Evolutionary conservation across 805 yeast genomes (phyloP), one percentile per base, ranked within the genome.

Genomic region (Priceomyces carsonii): DNA sequence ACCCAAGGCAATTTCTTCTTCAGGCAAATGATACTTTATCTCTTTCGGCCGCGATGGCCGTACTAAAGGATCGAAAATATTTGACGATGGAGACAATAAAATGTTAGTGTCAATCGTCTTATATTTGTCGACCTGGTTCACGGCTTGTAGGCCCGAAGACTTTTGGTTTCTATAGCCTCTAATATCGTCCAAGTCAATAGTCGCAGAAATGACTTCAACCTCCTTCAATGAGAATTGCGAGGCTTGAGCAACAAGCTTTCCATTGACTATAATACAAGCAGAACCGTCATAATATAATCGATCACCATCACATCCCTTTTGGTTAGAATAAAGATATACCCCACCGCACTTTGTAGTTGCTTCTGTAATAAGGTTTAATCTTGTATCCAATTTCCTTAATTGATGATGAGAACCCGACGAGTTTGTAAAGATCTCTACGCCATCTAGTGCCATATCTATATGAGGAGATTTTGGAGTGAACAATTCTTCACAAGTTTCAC

Each of bases 351-450:
- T 89, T 35, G 87, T 77, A 2, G 98, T 90, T 1, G 99, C 98
- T 55, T 87, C 96, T 10, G 80, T 77, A 48, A 93, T 93, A 53
- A 93, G 71, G 38, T 83, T 77, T 67, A 93, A 69, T 51, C 99
- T 76, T 5, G 87, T 80, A 63, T 91, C 79, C 45, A 95, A 72
- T 56, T 93, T 93, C 43, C 99, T 73, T 44, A 93, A 72, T 64
- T 93, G 97, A 57, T 93, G 99, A 56, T 93, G 99, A n/a, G 95
- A 85, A 2, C 99, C 99, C 4, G 95, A 82, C 0, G 97, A 88
- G 57, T 93, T 93, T 27, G 97, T 89, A 55, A 93, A 74, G 51
- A 93, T 90, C 61, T 93, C 99, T n/a, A 91, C 95, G 27, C 99
- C 99, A 59, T 89, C 97, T 21, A 93, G 66, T 0, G 96, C 77